These are phyloP conservation scores for Penicillium sp. DNA, from an alignment of 2,329 filamentous ascomycete genomes.

Conservation along the genomic window DNA sequence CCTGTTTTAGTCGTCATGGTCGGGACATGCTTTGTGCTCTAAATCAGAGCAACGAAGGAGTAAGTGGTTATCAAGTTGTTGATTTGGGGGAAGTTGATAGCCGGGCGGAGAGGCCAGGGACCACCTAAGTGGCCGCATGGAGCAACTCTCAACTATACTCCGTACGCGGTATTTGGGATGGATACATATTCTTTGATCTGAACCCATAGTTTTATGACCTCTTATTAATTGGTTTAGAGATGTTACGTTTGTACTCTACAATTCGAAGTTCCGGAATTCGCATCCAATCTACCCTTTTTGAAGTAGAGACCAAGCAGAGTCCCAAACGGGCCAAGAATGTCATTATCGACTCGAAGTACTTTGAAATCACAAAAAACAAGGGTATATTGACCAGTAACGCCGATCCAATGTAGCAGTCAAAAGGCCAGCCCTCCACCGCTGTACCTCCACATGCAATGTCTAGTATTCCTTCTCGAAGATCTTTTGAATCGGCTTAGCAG, in stretches of 20 bases:
- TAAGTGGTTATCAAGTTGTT: conserved; percentile 14
- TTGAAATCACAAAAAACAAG: conserved; percentile 17
- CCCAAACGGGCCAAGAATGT: neutral
- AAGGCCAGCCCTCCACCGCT: conserved; percentile 7
- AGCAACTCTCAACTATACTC: neutral
- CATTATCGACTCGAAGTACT: conserved; percentile 3
- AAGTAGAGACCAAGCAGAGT: neutral
- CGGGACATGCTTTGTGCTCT: conserved; percentile 34
- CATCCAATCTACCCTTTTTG: neutral
- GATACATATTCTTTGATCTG: neutral
- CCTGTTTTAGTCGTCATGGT: conserved; percentile 37
- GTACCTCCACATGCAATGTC: conserved; percentile 7
- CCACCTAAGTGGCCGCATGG: conserved; percentile 7
- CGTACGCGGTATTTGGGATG: neutral
- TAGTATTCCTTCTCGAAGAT: conserved; percentile 73
- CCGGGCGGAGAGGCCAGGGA: conserved; percentile 25
- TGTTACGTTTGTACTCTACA: neutral
- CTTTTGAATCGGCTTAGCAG: conserved; percentile 83
- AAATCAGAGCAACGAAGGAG: conserved; percentile 7
- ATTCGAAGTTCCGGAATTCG: neutral
- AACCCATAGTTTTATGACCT: neutral
- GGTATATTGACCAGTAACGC: conserved; percentile 32
- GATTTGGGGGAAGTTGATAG: conserved; percentile 13
- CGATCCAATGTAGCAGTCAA: conserved; percentile 19
- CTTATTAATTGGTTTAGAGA: neutral